Percentiles rank a stretch among this genome's conserved stretches.
These are phyloP conservation scores for Camelina laxa DNA, from an alignment of 345 rosid species.

Conservation along the genomic window DNA sequence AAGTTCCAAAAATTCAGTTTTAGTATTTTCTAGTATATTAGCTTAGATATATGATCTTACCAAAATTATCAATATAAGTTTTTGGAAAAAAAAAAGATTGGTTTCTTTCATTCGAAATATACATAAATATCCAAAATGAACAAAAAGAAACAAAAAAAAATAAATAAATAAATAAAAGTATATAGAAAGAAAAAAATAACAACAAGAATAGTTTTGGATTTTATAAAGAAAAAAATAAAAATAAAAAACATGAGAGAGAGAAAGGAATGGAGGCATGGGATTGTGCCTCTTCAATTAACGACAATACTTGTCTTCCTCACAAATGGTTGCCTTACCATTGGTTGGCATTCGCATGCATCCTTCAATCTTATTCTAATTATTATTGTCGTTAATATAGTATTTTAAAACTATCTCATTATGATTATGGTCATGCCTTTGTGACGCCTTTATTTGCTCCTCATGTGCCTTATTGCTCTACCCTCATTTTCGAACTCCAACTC, in stretches of 20 bases:
- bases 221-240: neutral
- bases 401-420: conserved; percentile 32
- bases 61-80: neutral
- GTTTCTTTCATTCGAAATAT: neutral
- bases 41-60: neutral
- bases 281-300: conserved; percentile 59
- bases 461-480: conserved; percentile 16
- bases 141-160: neutral
- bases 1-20: neutral
- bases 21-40: neutral
- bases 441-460: conserved; percentile 36
- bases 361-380: conserved; percentile 29
- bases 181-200: neutral
- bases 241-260: conserved; percentile 14
- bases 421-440: conserved; percentile 17
- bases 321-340: conserved; percentile 55
- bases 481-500: conserved; percentile 7
- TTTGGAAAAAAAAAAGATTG: neutral
- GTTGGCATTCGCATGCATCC: conserved; percentile 51
- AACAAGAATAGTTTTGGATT: neutral
- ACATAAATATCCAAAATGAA: no score
- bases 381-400: conserved; percentile 37
- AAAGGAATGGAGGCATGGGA: conserved; percentile 44
- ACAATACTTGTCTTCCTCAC: conserved; percentile 54
- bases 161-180: neutral